phyloP scores from a whole-genome alignment of 805 yeast genomes.

The Ogataea sp. region DNA sequence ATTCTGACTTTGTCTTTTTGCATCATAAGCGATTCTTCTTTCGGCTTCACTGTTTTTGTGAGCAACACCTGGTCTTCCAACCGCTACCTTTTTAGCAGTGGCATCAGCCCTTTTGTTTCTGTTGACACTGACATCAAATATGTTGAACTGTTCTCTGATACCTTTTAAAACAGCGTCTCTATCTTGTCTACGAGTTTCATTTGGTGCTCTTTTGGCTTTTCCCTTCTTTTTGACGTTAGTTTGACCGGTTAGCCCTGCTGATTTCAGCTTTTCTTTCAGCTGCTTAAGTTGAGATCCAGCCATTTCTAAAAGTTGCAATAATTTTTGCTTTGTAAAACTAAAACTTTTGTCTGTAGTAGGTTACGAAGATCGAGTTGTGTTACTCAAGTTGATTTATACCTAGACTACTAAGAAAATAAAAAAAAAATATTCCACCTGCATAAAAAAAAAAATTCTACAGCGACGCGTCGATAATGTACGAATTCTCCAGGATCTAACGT shows the following conservation, averaged over 20 bases:
- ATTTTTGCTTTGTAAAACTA: too few species aligned
- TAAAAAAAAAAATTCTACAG: too few species aligned
- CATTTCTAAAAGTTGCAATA: slow-evolving; percentile 41
- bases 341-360: too few species aligned
- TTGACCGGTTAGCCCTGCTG: slow-evolving; percentile 82
- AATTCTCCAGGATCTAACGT: too few species aligned
- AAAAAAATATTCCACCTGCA: too few species aligned
- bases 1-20: slow-evolving; percentile 53
- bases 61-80: slow-evolving; percentile 61
- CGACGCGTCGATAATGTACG: too few species aligned
- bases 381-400: too few species aligned
- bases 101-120: slow-evolving; percentile 52
- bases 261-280: slow-evolving; percentile 67
- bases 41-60: slow-evolving; percentile 63
- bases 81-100: slow-evolving; percentile 37
- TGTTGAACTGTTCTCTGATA: slow-evolving; percentile 81
- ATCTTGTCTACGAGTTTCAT: slow-evolving; percentile 66
- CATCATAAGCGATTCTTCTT: slow-evolving; percentile 55
- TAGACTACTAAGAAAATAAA: too few species aligned
- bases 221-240: slow-evolving; percentile 55
- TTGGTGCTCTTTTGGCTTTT: slow-evolving; percentile 43
- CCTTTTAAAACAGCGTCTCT: slow-evolving; percentile 43
- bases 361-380: too few species aligned
- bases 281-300: slow-evolving; percentile 85
- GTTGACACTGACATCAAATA: slow-evolving; percentile 74